Percentiles rank a stretch among this genome's conserved stretches.
phyloP scores from a whole-genome alignment of 1,284 basidiomycete genomes.

The Cryptococcus sp. region DNA sequence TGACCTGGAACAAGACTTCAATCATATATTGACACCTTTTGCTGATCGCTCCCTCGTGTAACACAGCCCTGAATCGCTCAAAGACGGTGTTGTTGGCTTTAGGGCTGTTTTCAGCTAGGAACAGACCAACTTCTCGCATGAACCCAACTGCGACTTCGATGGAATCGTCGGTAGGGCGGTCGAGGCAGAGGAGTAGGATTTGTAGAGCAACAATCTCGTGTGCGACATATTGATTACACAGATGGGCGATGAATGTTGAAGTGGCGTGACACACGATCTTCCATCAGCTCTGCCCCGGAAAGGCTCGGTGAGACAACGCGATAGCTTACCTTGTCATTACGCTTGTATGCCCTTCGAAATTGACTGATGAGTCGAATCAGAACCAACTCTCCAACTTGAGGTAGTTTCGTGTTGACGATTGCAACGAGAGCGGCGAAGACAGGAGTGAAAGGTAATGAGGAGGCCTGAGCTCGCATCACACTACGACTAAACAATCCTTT shows the following conservation, averaged over 20 bases:
- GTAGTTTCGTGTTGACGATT: conserved; percentile 96
- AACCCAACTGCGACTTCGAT: conserved; percentile 98
- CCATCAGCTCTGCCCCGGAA: conserved; percentile 4
- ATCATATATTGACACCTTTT: conserved; percentile 99
- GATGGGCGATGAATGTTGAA: conserved; percentile 92
- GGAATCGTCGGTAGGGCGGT: conserved; percentile 93
- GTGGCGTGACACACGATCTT: conserved; percentile 89
- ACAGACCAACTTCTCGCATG: conserved; percentile 94
- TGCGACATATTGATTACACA: conserved; percentile 92
- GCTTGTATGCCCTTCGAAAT: conserved; percentile 89
- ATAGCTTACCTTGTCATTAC: conserved; percentile 85
- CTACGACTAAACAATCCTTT: conserved; percentile 85
- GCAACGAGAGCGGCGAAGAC: conserved; percentile 92
- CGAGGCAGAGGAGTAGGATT: conserved; percentile 88
- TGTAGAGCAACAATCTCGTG: conserved; percentile 93
- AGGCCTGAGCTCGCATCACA: conserved; percentile 95
- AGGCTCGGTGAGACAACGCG: not conserved
- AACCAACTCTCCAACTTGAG: conserved; percentile 90
- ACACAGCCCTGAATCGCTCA: conserved; percentile 91
- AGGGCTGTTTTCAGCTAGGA: conserved; percentile 87
- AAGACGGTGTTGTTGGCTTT: conserved; percentile 90
- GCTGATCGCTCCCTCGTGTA: conserved; percentile 92
- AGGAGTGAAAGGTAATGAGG: conserved; percentile 95
- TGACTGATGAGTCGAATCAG: conserved; percentile 86
- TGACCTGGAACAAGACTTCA: conserved; percentile 95